Evolutionary conservation across 192 early-diverging fungal species (phyloP).

Genomic region (Coemansia sp.): DNA sequence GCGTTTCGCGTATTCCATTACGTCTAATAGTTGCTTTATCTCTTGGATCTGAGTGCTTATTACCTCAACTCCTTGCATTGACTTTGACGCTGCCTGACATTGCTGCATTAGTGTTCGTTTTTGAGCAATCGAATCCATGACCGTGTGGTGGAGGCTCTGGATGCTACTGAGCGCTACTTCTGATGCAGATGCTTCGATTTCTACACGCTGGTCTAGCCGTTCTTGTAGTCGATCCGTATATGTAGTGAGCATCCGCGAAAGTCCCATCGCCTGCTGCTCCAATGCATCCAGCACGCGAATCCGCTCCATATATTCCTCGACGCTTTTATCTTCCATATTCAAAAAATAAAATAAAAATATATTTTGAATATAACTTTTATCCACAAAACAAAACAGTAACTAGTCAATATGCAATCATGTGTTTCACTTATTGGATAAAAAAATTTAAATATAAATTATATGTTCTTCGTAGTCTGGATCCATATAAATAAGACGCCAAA

Average conservation of each 20-base stretch:
- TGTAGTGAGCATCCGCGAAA: slow-evolving; percentile 53
- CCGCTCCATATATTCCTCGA: slow-evolving; percentile 55
- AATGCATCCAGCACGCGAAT: slow-evolving; percentile 48
- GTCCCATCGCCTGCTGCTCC: slow-evolving; percentile 54
- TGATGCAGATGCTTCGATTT: slow-evolving; percentile 34
- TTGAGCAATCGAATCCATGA: slow-evolving; percentile 26
- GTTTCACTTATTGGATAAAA: background rate
- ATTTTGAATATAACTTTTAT: background rate
- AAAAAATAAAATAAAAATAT: background rate
- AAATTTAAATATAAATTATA: background rate
- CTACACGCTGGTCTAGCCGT: slow-evolving; percentile 39
- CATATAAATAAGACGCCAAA: background rate
- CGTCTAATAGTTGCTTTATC: slow-evolving; percentile 46
- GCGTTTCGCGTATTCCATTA: slow-evolving; percentile 48
- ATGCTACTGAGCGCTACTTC: slow-evolving; percentile 36
- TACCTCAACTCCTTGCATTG: slow-evolving; percentile 27
- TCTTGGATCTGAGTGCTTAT: slow-evolving; percentile 26
- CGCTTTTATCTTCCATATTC: slow-evolving; percentile 35
- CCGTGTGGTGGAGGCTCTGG: slow-evolving; percentile 19
- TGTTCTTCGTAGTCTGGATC: background rate
- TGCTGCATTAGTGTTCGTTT: slow-evolving; percentile 28
- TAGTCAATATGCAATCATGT: background rate
- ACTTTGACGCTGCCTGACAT: slow-evolving; percentile 29
- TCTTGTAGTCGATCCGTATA: slow-evolving; percentile 53
- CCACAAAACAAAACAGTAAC: background rate